Evolutionary conservation across 2,329 filamentous ascomycete species (phyloP).

Genomic region (Aspergillus clavatus): DNA sequence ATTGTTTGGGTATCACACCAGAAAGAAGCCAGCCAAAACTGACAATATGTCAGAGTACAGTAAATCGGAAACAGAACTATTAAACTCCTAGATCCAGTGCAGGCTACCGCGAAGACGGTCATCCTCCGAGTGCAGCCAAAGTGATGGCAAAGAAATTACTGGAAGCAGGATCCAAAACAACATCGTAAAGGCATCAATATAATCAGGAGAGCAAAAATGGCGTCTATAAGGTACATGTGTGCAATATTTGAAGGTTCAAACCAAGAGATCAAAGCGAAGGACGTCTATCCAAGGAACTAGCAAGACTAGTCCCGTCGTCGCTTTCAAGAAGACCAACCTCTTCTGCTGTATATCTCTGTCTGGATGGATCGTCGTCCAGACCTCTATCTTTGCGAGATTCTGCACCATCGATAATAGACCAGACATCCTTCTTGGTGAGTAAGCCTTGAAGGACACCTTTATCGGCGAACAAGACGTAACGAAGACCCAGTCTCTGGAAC

Average conservation of each 20-base stretch:
- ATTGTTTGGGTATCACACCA: too few species aligned
- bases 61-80: too few species aligned
- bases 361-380: slow-evolving; percentile 25
- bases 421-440: slow-evolving; percentile 95
- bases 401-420: slow-evolving; percentile 81
- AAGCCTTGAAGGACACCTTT: slow-evolving; percentile 76
- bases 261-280: slow-evolving; percentile 24
- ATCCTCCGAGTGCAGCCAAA: too few species aligned
- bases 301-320: slow-evolving; percentile 30
- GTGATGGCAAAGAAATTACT: background rate
- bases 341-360: slow-evolving; percentile 27
- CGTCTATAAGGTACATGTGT: background rate
- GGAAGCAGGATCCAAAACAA: background rate
- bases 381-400: slow-evolving; percentile 47
- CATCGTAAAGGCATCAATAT: background rate
- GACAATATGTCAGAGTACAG: too few species aligned
- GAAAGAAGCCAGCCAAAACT: too few species aligned
- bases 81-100: too few species aligned
- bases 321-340: slow-evolving; percentile 35
- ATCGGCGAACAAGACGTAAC: slow-evolving; percentile 85
- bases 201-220: background rate
- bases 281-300: slow-evolving; percentile 28
- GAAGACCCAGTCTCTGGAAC: slow-evolving; percentile 88
- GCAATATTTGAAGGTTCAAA: background rate
- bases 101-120: too few species aligned